A percentile compares a stretch with the other conserved stretches of the same genome.
Conservation (phyloP, 176 grass and related monocot species). For the Oryza coarctata region DNA sequence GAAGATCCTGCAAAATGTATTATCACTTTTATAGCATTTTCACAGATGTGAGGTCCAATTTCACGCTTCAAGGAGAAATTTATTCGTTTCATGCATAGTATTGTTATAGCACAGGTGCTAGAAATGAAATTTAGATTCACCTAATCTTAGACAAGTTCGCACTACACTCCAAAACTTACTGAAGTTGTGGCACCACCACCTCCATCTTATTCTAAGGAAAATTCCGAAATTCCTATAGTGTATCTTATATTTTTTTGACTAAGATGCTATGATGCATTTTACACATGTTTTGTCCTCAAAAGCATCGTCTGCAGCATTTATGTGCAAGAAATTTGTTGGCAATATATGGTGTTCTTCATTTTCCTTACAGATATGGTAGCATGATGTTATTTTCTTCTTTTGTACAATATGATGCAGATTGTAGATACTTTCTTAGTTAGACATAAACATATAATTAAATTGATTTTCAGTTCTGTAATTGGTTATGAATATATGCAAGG, state of each 20-base stretch:
- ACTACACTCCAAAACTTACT: too few species aligned
- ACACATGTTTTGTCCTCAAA: not conserved
- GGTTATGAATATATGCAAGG: not conserved
- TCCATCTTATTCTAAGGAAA: not conserved
- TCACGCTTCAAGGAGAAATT: not conserved
- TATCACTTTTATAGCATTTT: slow-evolving; percentile 70
- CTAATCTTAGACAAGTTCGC: not conserved
- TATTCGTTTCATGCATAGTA: not conserved
- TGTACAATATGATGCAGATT: not conserved
- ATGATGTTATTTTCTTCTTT: not conserved
- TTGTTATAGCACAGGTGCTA: not conserved
- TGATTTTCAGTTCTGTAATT: not conserved
- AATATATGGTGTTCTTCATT: not conserved
- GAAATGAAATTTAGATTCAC: not conserved
- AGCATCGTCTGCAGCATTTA: not conserved
- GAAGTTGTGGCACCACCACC: too few species aligned
- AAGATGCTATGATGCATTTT: not conserved
- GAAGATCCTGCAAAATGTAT: slow-evolving; percentile 70
- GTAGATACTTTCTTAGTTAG: not conserved
- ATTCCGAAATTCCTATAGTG: not conserved
- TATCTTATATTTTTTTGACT: not conserved
- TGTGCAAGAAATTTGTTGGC: not conserved
- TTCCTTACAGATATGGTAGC: not conserved
- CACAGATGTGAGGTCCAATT: slow-evolving; percentile 54
- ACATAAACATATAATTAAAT: not conserved